Percentiles rank a stretch among this genome's conserved stretches.
These are phyloP conservation scores for Carex pumila DNA, from an alignment of 176 grass and related monocot species.

Conservation along the genomic window DNA sequence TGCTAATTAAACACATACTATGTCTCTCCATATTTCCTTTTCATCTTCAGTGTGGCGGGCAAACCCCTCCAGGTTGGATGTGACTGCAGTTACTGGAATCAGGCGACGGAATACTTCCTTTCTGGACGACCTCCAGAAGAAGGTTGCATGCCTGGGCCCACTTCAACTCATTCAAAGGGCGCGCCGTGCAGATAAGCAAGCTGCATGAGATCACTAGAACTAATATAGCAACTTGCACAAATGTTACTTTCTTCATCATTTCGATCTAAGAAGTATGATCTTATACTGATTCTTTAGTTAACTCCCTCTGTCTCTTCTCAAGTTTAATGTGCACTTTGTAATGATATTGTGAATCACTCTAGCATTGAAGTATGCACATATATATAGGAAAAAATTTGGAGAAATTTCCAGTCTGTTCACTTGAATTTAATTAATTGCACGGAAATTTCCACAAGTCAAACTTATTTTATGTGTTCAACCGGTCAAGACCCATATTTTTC, in stretches of 20 bases:
- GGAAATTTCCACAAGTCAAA: constrained; percentile 20
- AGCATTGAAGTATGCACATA: neutral
- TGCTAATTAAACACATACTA: neutral
- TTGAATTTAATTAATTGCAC: constrained; percentile 1
- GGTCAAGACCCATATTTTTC: no score
- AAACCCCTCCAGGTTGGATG: neutral
- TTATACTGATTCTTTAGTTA: neutral
- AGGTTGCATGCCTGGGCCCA: neutral
- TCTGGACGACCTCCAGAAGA: neutral
- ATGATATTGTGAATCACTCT: neutral
- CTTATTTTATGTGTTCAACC: neutral
- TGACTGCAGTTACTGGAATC: neutral
- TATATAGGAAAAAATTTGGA: constrained; percentile 18
- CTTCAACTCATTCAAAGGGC: constrained; percentile 3
- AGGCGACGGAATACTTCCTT: neutral
- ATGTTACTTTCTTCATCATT: constrained; percentile 11
- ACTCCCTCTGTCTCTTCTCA: neutral
- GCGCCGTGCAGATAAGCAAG: neutral
- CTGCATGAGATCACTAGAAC: constrained; percentile 9
- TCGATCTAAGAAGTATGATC: neutral
- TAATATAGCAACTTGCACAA: constrained; percentile 4
- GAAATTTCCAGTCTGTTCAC: neutral
- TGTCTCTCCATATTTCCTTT: neutral
- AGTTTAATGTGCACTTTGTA: neutral
- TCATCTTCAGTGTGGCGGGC: neutral